Conservation (phyloP, 345 rosid species). For the Arabidopsis arenosa region DNA sequence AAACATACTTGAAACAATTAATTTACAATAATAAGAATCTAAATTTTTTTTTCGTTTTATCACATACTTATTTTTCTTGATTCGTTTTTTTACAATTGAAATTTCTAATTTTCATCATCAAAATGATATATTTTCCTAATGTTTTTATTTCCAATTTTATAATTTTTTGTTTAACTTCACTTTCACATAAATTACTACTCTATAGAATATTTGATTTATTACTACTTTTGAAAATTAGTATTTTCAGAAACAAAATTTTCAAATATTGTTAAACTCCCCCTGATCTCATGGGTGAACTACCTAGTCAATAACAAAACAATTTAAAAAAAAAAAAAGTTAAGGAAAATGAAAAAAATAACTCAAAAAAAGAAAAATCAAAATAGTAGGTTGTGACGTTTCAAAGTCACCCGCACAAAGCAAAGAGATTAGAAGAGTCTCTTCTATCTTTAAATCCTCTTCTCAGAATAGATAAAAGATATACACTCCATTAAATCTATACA, state of each 20-base stretch:
- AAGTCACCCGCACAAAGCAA: slow-evolving; percentile 35
- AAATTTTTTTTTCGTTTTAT: not conserved
- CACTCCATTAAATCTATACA: slow-evolving; percentile 15
- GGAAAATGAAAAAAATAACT: slow-evolving; percentile 6
- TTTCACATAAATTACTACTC: not conserved
- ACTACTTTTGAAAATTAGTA: not conserved
- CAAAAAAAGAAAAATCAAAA: slow-evolving; percentile 20
- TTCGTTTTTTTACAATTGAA: not conserved
- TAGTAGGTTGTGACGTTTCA: slow-evolving; percentile 37
- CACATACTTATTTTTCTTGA: not conserved
- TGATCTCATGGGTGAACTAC: slow-evolving; percentile 3
- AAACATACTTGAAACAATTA: not conserved
- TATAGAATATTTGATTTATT: not conserved
- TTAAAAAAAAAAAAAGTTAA: not conserved
- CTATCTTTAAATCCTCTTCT: slow-evolving; percentile 30
- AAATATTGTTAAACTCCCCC: not conserved
- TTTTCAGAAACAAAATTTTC: not conserved
- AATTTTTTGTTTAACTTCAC: not conserved
- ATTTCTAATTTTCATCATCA: not conserved
- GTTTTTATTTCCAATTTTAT: not conserved
- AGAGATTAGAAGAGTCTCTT: slow-evolving; percentile 21
- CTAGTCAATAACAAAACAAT: slow-evolving; percentile 2
- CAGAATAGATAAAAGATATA: slow-evolving; percentile 28
- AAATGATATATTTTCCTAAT: not conserved
- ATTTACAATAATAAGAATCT: not conserved